These are phyloP conservation scores for Neurospora terricola DNA, from an alignment of 495 filamentous ascomycete species.

Conservation along the genomic window DNA sequence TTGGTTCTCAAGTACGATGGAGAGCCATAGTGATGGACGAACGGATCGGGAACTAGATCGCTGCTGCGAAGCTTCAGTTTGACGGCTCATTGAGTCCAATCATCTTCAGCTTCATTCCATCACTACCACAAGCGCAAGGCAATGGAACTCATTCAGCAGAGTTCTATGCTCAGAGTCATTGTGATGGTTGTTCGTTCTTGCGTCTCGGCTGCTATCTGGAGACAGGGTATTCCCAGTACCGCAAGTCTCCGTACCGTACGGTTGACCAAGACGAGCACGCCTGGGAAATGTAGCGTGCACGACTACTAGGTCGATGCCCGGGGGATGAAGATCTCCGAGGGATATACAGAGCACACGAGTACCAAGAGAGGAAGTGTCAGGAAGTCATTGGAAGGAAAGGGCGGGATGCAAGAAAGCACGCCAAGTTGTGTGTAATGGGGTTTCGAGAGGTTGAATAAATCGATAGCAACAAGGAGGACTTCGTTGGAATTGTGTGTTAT, in stretches of 20 bases:
- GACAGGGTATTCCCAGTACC: neutral
- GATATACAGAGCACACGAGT: neutral
- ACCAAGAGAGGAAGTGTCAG: neutral
- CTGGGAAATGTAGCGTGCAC: neutral
- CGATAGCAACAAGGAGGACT: neutral
- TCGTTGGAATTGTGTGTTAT: neutral
- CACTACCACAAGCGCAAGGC: neutral
- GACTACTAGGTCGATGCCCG: neutral
- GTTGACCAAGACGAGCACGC: neutral
- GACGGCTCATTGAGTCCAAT: neutral
- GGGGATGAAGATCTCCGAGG: neutral
- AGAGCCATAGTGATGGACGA: neutral
- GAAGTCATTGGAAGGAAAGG: neutral
- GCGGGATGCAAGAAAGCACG: neutral
- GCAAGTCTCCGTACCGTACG: neutral
- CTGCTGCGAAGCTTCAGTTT: neutral
- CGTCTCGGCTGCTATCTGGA: neutral
- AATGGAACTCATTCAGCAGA: neutral
- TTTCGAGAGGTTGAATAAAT: neutral
- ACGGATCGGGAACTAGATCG: neutral
- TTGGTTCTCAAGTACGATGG: constrained; percentile 23
- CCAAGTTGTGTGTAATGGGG: neutral
- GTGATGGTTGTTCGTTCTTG: neutral
- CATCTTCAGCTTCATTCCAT: neutral
- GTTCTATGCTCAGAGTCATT: neutral